Percentiles rank a stretch among this genome's conserved stretches.
Conservation (phyloP, 83 land plant genomes). For the Isoetes engelmannii region DNA sequence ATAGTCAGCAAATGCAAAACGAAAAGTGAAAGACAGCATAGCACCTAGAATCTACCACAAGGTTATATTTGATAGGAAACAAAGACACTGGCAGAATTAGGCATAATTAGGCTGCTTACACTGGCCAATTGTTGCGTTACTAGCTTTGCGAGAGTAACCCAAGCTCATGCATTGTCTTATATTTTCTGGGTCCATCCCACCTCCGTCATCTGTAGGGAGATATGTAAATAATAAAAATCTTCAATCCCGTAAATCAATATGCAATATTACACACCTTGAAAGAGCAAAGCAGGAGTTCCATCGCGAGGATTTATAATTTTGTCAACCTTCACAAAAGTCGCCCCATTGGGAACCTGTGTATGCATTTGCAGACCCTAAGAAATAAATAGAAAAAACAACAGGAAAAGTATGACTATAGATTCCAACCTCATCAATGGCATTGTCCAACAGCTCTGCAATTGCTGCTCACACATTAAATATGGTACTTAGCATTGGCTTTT, state of each 20-base stretch:
- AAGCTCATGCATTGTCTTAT: slow-evolving; percentile 70
- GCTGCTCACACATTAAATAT: slow-evolving; percentile 18
- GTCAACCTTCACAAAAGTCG: slow-evolving; percentile 59
- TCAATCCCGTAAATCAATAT: no score
- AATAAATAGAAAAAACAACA: no score
- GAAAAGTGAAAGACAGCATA: no score
- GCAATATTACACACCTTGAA: slow-evolving; percentile 69
- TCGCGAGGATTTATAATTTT: slow-evolving; percentile 39
- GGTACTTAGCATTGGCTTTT: not conserved
- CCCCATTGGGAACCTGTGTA: slow-evolving; percentile 65
- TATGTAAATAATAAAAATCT: no score
- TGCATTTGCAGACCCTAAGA: not conserved
- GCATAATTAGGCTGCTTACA: no score
- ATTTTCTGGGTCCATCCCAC: slow-evolving; percentile 73
- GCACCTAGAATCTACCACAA: no score
- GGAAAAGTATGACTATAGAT: no score
- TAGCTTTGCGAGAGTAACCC: slow-evolving; percentile 65
- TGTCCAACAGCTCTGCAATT: slow-evolving; percentile 19
- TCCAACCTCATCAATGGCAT: slow-evolving; percentile 18
- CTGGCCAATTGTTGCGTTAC: slow-evolving; percentile 41
- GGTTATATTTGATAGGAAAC: no score
- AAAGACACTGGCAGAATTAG: no score
- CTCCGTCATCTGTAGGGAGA: slow-evolving; percentile 61
- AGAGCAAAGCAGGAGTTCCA: slow-evolving; percentile 46
- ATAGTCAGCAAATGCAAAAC: no score